A percentile compares a stretch with the other conserved stretches of the same genome.
Conservation (phyloP, 2,329 filamentous ascomycete genomes). For the Colletotrichum kahawae region DNA sequence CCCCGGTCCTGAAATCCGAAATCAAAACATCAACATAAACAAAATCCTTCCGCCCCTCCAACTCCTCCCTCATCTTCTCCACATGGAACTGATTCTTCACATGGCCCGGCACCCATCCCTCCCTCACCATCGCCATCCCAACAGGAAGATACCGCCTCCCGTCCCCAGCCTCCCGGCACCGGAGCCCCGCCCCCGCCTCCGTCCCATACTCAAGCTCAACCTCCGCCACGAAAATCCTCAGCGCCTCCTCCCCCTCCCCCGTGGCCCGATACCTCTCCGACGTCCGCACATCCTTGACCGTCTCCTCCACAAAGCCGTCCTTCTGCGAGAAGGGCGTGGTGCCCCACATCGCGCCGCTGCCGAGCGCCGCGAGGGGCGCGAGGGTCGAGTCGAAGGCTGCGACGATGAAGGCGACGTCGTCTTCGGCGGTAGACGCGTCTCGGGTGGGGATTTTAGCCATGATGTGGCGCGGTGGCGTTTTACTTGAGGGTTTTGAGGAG, state of each 20-base stretch:
- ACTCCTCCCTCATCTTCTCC: not conserved
- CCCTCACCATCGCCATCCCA: not conserved
- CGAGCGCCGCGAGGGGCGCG: slow-evolving; percentile 29
- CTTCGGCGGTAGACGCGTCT: slow-evolving; percentile 23
- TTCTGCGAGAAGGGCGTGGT: slow-evolving; percentile 27
- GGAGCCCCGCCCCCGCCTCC: not conserved
- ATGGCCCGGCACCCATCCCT: slow-evolving; percentile 19
- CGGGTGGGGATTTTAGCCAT: slow-evolving; percentile 25
- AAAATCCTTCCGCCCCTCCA: slow-evolving; percentile 6
- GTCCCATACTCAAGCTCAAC: slow-evolving; percentile 24
- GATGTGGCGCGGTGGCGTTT: fast-evolving
- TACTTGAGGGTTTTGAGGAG: fast-evolving
- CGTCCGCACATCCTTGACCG: slow-evolving; percentile 23
- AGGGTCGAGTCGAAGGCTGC: slow-evolving; percentile 34
- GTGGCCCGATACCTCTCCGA: slow-evolving; percentile 29
- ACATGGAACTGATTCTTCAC: not conserved
- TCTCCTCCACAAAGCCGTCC: slow-evolving; percentile 26
- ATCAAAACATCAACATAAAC: slow-evolving; percentile 24
- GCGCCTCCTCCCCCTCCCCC: slow-evolving; percentile 26
- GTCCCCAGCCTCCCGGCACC: not conserved
- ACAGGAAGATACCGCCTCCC: not conserved
- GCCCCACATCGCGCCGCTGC: slow-evolving; percentile 34
- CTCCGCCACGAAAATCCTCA: slow-evolving; percentile 33
- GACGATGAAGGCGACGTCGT: slow-evolving; percentile 33
- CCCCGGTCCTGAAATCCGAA: slow-evolving; percentile 18